These are phyloP conservation scores for Lentinus tigrinus DNA, from an alignment of 768 basidiomycete genomes.

Conservation along the genomic window DNA sequence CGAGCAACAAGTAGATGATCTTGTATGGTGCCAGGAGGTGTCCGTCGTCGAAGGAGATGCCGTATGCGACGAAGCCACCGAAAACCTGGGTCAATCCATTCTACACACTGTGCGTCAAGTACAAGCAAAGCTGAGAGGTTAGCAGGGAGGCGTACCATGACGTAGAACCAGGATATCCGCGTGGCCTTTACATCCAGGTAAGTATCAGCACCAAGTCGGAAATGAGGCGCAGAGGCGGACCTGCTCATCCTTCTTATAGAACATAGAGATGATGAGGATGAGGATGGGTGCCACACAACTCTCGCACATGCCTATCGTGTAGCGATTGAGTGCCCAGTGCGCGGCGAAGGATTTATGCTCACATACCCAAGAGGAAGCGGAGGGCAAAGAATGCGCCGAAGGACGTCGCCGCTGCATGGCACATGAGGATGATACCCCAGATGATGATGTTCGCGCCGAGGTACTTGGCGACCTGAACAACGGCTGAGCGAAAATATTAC, in stretches of 20 bases:
- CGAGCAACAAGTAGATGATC: constrained; percentile 60
- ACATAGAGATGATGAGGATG: constrained; percentile 64
- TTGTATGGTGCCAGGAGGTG: constrained; percentile 52
- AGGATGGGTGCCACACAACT: constrained; percentile 63
- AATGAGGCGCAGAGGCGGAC: constrained; percentile 18
- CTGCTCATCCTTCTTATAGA: constrained; percentile 70
- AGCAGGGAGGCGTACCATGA: constrained; percentile 45
- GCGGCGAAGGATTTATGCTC: not conserved
- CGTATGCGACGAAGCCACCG: constrained; percentile 66
- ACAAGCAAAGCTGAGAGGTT: not conserved
- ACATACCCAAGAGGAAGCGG: constrained; percentile 56
- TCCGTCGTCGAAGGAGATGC: constrained; percentile 54
- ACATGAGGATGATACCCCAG: constrained; percentile 60
- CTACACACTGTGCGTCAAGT: not conserved
- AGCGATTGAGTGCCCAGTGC: not conserved
- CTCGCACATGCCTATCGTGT: constrained; percentile 58
- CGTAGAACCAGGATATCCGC: constrained; percentile 65
- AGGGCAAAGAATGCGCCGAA: constrained; percentile 64
- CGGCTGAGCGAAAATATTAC: no score
- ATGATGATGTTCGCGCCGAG: constrained; percentile 55
- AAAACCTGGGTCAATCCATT: constrained; percentile 48
- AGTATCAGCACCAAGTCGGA: not conserved
- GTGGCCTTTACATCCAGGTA: constrained; percentile 37
- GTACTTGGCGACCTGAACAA: constrained; percentile 43
- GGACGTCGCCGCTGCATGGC: constrained; percentile 54